Conservation (phyloP, 2,329 filamentous ascomycete genomes). For the Juglanconis sp. region DNA sequence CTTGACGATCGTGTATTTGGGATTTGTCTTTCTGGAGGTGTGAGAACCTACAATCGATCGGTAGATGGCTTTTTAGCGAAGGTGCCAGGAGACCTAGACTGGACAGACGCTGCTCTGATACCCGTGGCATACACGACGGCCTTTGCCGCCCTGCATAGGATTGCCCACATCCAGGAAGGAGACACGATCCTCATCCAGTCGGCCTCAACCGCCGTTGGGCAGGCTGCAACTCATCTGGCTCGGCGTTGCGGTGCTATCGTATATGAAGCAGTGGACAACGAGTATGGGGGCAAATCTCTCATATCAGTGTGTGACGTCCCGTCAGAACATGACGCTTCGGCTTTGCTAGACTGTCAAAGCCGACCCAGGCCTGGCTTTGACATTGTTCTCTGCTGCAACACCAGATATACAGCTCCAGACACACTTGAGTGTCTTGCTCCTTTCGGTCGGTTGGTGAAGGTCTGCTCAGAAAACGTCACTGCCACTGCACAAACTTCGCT, state of each 20-base stretch:
- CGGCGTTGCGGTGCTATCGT: slow-evolving; percentile 18
- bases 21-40: slow-evolving; percentile 18
- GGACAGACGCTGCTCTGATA: slow-evolving; percentile 22
- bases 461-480: too few species aligned
- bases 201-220: slow-evolving; percentile 16
- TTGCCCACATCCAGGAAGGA: slow-evolving; percentile 19
- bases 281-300: slow-evolving; percentile 21
- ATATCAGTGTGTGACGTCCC: slow-evolving; percentile 21
- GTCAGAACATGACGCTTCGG: slow-evolving; percentile 22
- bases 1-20: slow-evolving; percentile 23
- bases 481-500: background rate
- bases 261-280: slow-evolving; percentile 21
- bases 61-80: slow-evolving; percentile 18
- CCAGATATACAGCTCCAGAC: slow-evolving; percentile 22
- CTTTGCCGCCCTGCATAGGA: slow-evolving; percentile 22
- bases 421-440: slow-evolving; percentile 31
- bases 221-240: slow-evolving; percentile 19
- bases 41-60: slow-evolving; percentile 23
- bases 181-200: slow-evolving; percentile 22
- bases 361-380: slow-evolving; percentile 23
- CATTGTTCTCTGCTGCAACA: slow-evolving; percentile 12
- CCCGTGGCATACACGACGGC: slow-evolving; percentile 22
- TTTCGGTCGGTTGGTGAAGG: slow-evolving; percentile 6
- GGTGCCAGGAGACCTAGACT: slow-evolving; percentile 19
- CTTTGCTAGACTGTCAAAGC: background rate